A percentile compares a stretch with the other conserved stretches of the same genome.
phyloP scores from a whole-genome alignment of 805 yeast genomes.

The Sporopachydermia lactativora region DNA sequence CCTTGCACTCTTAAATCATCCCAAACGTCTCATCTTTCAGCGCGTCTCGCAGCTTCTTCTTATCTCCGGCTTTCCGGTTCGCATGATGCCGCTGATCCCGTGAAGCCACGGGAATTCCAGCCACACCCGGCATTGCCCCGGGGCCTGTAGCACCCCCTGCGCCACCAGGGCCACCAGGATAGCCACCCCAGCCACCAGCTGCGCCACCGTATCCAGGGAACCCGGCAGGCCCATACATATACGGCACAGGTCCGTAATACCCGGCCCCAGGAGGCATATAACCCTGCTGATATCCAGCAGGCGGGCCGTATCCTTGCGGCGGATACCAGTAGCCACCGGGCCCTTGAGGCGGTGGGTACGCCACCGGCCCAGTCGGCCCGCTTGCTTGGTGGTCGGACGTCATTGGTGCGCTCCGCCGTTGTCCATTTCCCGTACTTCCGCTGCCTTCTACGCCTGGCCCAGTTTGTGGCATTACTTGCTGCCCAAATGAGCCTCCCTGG shows the following conservation, averaged over 20 bases:
- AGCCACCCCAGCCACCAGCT: no score
- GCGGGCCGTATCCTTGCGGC: neutral
- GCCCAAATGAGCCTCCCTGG: no score
- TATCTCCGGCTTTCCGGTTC: neutral
- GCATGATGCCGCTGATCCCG: neutral
- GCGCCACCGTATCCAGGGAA: neutral
- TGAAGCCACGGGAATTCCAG: neutral
- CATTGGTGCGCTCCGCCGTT: no score
- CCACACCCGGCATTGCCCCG: neutral
- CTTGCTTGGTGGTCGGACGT: no score
- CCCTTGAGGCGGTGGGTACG: no score
- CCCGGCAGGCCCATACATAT: neutral
- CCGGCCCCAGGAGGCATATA: neutral
- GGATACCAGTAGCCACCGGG: no score
- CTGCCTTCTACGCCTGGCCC: no score
- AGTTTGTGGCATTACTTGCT: no score
- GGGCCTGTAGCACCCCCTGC: neutral
- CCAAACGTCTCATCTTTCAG: conserved; percentile 1
- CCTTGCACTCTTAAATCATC: no score
- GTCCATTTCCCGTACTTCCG: no score
- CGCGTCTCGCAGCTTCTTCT: neutral
- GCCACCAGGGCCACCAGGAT: neutral
- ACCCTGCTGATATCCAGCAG: neutral
- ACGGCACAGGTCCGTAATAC: neutral
- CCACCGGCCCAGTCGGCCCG: no score